Evolutionary conservation across 352 stramenopile species (phyloP).

Genomic region (Phytophthora macrochlamydospora): DNA sequence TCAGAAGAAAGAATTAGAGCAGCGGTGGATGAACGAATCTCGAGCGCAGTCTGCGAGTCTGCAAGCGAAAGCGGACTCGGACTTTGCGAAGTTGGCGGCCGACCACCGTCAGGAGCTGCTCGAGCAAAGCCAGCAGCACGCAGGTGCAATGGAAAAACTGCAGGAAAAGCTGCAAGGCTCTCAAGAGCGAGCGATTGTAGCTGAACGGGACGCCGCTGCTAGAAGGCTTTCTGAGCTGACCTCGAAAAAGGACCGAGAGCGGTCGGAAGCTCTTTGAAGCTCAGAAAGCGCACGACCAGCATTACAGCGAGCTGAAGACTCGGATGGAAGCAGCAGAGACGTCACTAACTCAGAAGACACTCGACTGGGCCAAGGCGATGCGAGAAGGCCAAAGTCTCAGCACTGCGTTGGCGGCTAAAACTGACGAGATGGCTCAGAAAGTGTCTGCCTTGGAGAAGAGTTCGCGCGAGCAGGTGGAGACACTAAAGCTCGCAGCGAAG

Average conservation of each 20-base stretch:
- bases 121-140: slow-evolving; percentile 23
- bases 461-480: slow-evolving; percentile 56
- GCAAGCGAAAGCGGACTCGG: slow-evolving; percentile 25
- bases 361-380: slow-evolving; percentile 34
- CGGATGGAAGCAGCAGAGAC: slow-evolving; percentile 29
- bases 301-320: slow-evolving; percentile 29
- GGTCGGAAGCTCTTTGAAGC: slow-evolving; percentile 30
- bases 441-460: slow-evolving; percentile 39
- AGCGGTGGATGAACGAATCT: slow-evolving; percentile 25
- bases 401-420: slow-evolving; percentile 37
- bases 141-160: slow-evolving; percentile 26
- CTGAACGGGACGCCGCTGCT: slow-evolving; percentile 36
- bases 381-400: slow-evolving; percentile 37
- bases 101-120: slow-evolving; percentile 32
- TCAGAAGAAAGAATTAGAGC: slow-evolving; percentile 16
- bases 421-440: slow-evolving; percentile 38
- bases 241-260: slow-evolving; percentile 49
- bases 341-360: slow-evolving; percentile 33
- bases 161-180: slow-evolving; percentile 25
- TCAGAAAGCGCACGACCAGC: slow-evolving; percentile 28
- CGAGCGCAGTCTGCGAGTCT: slow-evolving; percentile 12
- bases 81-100: slow-evolving; percentile 20
- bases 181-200: slow-evolving; percentile 38
- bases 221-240: slow-evolving; percentile 35
- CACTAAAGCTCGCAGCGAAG: slow-evolving; percentile 59